phyloP scores from a whole-genome alignment of 192 early-diverging fungal genomes.

The Backusella tarrabulga region DNA sequence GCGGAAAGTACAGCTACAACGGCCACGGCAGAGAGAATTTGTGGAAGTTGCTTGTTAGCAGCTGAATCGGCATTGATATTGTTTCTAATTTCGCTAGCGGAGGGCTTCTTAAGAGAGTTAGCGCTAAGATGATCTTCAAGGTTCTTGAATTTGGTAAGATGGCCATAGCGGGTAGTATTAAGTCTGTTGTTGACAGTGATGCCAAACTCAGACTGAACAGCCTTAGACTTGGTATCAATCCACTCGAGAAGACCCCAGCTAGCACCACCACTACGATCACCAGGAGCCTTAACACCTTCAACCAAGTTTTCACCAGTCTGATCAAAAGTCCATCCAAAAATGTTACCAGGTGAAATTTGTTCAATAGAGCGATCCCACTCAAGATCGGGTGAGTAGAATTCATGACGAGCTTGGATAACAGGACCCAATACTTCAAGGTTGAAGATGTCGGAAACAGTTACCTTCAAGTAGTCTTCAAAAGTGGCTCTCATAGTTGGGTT shows the following conservation, averaged over 20 bases:
- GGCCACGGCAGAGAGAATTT: not conserved
- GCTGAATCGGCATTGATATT: not conserved
- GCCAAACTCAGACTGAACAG: conserved; percentile 20
- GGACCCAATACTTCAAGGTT: conserved; percentile 46
- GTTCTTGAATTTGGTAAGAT: not conserved
- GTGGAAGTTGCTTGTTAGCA: not conserved
- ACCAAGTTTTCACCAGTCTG: conserved; percentile 37
- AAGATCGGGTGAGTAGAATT: conserved; percentile 42
- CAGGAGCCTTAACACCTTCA: conserved; percentile 17
- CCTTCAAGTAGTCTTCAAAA: conserved; percentile 45
- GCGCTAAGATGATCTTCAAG: not conserved
- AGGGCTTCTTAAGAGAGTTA: not conserved
- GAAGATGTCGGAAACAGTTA: conserved; percentile 40
- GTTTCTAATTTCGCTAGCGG: not conserved
- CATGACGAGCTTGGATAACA: conserved; percentile 39
- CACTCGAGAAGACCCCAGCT: conserved; percentile 42
- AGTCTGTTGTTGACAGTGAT: not conserved
- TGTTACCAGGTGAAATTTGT: conserved; percentile 44
- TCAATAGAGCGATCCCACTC: conserved; percentile 45
- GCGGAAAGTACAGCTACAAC: not conserved
- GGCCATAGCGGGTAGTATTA: not conserved
- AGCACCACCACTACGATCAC: conserved; percentile 32
- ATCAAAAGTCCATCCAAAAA: conserved; percentile 40
- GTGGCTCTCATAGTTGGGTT: conserved; percentile 30
- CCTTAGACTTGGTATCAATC: conserved; percentile 33